phyloP scores from a whole-genome alignment of 2,329 filamentous ascomycete species.

The Microascus cirrosus region DNA sequence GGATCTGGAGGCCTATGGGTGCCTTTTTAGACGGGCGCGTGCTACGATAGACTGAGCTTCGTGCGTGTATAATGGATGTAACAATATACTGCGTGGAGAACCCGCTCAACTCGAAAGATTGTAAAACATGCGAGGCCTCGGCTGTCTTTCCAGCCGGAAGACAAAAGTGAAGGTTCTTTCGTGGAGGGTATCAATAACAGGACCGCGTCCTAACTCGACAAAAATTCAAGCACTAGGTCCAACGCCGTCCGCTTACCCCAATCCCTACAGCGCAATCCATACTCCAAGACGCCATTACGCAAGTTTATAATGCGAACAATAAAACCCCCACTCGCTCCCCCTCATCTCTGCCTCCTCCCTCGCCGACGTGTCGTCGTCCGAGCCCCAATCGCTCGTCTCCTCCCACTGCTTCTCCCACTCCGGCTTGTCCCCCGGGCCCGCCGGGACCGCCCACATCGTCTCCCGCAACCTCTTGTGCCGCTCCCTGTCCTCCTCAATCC shows the following conservation, averaged over 20 bases:
- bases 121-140: background rate
- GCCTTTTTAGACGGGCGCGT: constrained; percentile 1
- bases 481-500: constrained; percentile 94
- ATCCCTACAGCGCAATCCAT: background rate
- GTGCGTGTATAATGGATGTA: constrained; percentile 23
- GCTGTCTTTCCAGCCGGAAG: background rate
- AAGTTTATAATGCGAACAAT: constrained; percentile 8
- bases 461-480: constrained; percentile 86
- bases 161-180: background rate
- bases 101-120: constrained; percentile 5
- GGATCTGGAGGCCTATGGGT: background rate
- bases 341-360: constrained; percentile 58
- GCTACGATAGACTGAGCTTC: constrained; percentile 16
- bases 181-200: background rate
- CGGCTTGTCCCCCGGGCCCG: constrained; percentile 40
- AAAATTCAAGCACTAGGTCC: background rate
- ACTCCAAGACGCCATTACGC: background rate
- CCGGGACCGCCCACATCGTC: constrained; percentile 81
- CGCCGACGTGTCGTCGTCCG: constrained; percentile 71
- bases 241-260: background rate
- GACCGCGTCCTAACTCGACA: background rate
- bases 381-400: constrained; percentile 73
- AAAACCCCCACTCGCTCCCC: constrained; percentile 13
- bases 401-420: constrained; percentile 81
- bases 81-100: constrained; percentile 9